Evolutionary conservation across 1,284 basidiomycete genomes (phyloP).

Genomic region (Naganishia albida): DNA sequence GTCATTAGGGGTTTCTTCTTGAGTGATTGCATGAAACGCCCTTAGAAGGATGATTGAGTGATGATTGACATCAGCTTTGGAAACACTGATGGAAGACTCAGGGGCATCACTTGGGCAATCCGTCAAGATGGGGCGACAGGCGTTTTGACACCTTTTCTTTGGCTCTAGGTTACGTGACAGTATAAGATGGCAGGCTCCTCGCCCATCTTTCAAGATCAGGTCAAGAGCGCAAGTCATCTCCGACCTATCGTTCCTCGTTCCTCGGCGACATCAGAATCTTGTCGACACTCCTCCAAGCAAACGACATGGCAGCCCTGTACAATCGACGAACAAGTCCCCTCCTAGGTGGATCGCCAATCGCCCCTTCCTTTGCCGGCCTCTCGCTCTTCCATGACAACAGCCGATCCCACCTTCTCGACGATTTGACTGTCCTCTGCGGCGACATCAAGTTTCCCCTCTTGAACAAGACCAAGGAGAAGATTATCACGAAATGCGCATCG

Average conservation of each 20-base stretch:
- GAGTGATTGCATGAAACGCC: background rate
- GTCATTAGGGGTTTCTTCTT: too few species aligned
- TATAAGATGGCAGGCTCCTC: constrained; percentile 1
- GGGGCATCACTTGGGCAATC: background rate
- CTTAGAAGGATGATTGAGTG: background rate
- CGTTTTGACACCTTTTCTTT: constrained; percentile 2
- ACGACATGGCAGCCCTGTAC: background rate
- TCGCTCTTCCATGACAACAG: constrained; percentile 20
- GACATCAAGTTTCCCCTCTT: constrained; percentile 10
- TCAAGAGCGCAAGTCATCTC: too few species aligned
- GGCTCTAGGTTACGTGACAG: background rate
- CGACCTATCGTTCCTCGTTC: too few species aligned
- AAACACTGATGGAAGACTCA: constrained; percentile 1
- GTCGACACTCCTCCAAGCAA: background rate
- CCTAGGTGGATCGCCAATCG: background rate
- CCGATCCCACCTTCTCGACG: background rate
- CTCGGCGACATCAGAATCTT: too few species aligned
- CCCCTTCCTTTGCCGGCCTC: constrained; percentile 16
- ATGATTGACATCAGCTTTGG: too few species aligned
- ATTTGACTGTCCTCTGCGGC: constrained; percentile 14
- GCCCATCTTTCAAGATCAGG: background rate
- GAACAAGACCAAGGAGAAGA: background rate
- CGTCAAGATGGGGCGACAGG: constrained; percentile 8
- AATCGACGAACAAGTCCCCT: background rate
- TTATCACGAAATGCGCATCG: background rate